phyloP scores from a whole-genome alignment of 2,329 filamentous ascomycete species.

The Fusarium luffae region DNA sequence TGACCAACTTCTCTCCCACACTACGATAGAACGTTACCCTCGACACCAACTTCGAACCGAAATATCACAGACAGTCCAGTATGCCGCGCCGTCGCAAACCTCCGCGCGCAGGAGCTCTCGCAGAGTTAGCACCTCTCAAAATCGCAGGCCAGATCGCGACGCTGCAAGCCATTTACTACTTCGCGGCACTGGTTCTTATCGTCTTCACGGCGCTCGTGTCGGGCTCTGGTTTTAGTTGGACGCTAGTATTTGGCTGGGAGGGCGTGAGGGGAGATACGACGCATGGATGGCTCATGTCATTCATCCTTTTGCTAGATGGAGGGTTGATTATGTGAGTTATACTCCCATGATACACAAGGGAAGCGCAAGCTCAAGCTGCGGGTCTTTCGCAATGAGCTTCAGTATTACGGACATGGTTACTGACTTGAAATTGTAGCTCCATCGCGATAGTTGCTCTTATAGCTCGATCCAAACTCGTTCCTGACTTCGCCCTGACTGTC shows the following conservation, averaged over 20 bases:
- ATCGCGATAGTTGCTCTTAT: constrained; percentile 86
- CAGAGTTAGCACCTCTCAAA: constrained; percentile 69
- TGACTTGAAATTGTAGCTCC: constrained; percentile 64
- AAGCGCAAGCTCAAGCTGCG: not conserved
- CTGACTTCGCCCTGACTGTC: constrained; percentile 92
- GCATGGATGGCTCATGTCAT: constrained; percentile 68
- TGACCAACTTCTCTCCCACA: constrained; percentile 17
- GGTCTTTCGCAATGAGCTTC: not conserved
- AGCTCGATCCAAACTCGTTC: constrained; percentile 90
- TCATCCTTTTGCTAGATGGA: constrained; percentile 68
- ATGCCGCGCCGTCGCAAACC: constrained; percentile 69
- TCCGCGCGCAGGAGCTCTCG: constrained; percentile 68
- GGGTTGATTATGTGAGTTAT: constrained; percentile 62
- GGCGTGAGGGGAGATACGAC: constrained; percentile 70
- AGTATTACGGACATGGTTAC: not conserved
- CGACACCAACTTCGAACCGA: not conserved
- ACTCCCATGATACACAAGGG: not conserved
- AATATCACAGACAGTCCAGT: not conserved
- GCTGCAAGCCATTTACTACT: constrained; percentile 68
- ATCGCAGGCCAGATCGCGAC: constrained; percentile 69
- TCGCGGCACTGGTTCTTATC: constrained; percentile 61
- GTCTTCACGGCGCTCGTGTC: constrained; percentile 69
- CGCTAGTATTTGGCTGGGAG: constrained; percentile 68
- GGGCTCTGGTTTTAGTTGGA: constrained; percentile 64
- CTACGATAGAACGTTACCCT: constrained; percentile 1